Evolutionary conservation across 768 basidiomycete species (phyloP), one percentile per base, ranked within the genome.

Genomic region (Rhizopogon roseolus): DNA sequence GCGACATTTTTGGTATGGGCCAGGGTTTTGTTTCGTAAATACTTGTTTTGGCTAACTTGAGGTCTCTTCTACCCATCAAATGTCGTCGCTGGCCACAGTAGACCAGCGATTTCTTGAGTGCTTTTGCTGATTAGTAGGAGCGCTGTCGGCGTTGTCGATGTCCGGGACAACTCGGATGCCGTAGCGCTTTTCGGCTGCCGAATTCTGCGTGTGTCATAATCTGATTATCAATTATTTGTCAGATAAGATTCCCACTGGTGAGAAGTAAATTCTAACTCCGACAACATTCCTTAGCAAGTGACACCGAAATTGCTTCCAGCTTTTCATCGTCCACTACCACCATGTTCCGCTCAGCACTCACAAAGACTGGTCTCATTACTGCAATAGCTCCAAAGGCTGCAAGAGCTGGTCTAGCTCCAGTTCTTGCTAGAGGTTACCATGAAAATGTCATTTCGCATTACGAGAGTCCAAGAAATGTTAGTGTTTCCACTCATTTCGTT

Each of bases 391-490:
- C 77, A 37, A 70, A 59, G 49, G 61, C 72, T 41, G 57, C 73
- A 29, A 74, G 73, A 52, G 60, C 73, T 32, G 64, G 71, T 27
- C 51, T 78, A 10, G 70, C 77, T 3, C 82, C 86, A n/a, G 64
- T 80, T 17, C 68, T 80, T 51, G 75, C 79, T 61, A 84, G 94
- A 63, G 78, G 76, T 5, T 98, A 98, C 67, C 95, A 98, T 67
- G 93, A 95, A 70, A 97, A 98, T 65, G 96, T 98, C 48, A 93
- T 95, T 59, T 89, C 91, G 25, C 97, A 98, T 74, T 98, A 98
- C 71, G 96, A 98, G 78, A 85, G 82, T 72, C 97, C 97, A 60
- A 85, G 90, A 78, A 99, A 99, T 75, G 96, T 98, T 64, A 50
- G 88, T 81, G 32, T 41, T 36, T 36, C 34, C 57, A 60, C 65